Conservation (phyloP, 805 yeast genomes). For the Candida sphagnicola region DNA sequence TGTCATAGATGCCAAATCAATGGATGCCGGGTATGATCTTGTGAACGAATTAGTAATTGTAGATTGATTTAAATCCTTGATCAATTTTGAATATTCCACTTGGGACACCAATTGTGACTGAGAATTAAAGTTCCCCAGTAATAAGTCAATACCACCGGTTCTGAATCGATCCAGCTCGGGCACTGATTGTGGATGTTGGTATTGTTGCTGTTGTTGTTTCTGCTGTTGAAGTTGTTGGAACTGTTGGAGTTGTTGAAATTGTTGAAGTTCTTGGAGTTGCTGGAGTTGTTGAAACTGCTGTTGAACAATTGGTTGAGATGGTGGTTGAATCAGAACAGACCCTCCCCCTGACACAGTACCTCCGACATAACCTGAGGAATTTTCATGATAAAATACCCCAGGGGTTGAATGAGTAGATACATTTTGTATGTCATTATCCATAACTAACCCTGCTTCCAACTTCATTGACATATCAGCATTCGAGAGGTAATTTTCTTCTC, state of each 20-base stretch:
- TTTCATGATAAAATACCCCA: slow-evolving; percentile 8
- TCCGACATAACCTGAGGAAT: slow-evolving; percentile 8
- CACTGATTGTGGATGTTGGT: background rate
- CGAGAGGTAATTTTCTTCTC: slow-evolving; percentile 11
- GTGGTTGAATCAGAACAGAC: background rate
- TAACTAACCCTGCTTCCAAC: slow-evolving; percentile 17
- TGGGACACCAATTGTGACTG: slow-evolving; percentile 1
- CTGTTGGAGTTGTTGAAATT: slow-evolving; percentile 1
- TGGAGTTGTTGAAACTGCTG: background rate
- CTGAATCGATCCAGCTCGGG: slow-evolving; percentile 1
- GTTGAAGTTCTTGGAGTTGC: slow-evolving; percentile 1
- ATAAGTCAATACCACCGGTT: slow-evolving; percentile 17
- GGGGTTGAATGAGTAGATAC: slow-evolving; percentile 12
- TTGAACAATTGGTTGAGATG: slow-evolving; percentile 1
- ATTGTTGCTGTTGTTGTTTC: slow-evolving; percentile 4
- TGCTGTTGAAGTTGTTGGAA: background rate
- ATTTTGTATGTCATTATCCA: slow-evolving; percentile 2
- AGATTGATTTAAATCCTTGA: slow-evolving; percentile 10
- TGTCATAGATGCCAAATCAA: slow-evolving; percentile 55
- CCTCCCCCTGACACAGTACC: background rate
- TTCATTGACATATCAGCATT: slow-evolving; percentile 25
- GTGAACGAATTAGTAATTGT: slow-evolving; percentile 11
- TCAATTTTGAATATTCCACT: too few species aligned
- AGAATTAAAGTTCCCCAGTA: slow-evolving; percentile 21
- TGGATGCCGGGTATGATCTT: slow-evolving; percentile 47